A percentile compares a stretch with the other conserved stretches of the same genome.
phyloP scores from a whole-genome alignment of 176 grass and related monocot genomes.

The maize (Zea mays) region Zm-B73-REFERENCE-NAM-5.0 NC_050104.1:137566001-137566500 shows the following conservation, averaged over 20 bases:
- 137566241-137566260: not conserved
- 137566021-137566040: too few species aligned
- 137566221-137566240: not conserved
- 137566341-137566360: conserved; percentile 26
- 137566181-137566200: too few species aligned
- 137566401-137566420: conserved; percentile 23
- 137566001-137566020: too few species aligned
- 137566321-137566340: conserved; percentile 15
- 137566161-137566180: not conserved
- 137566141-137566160: too few species aligned
- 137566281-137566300: conserved; percentile 22
- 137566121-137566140: too few species aligned
- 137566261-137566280: conserved; percentile 4
- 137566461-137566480: conserved; percentile 12
- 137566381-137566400: conserved; percentile 20
- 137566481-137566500: not conserved
- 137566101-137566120: too few species aligned
- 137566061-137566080: too few species aligned
- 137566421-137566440: conserved; percentile 40
- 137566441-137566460: conserved; percentile 38
- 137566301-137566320: conserved; percentile 22
- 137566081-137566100: too few species aligned
- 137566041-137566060: too few species aligned
- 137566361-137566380: not conserved
- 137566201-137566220: not conserved